Evolutionary conservation across 192 early-diverging fungal species (phyloP).

Genomic region (Chytriomyces sp.): DNA sequence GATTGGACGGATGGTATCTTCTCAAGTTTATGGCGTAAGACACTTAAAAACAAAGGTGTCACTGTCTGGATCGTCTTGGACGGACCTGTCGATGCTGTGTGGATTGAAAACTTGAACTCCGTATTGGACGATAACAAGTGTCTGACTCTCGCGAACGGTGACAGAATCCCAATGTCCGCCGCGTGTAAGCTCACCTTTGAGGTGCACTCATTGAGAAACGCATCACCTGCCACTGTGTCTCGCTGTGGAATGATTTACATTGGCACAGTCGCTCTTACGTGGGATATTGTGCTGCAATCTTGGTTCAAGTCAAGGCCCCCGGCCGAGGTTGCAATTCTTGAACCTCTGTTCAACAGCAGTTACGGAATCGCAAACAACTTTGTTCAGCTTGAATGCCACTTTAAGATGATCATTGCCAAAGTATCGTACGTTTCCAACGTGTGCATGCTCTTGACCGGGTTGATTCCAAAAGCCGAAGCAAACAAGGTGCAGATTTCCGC

Average conservation of each 20-base stretch:
- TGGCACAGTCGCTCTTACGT: constrained; percentile 66
- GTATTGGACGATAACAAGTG: constrained; percentile 73
- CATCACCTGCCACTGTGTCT: constrained; percentile 67
- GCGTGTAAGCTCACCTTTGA: constrained; percentile 68
- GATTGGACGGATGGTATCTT: constrained; percentile 75
- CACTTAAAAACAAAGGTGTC: constrained; percentile 64
- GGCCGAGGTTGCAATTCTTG: constrained; percentile 60
- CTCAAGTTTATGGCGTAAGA: constrained; percentile 69
- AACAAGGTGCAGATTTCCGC: constrained; percentile 57
- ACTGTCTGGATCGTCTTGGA: constrained; percentile 68
- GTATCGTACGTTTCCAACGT: constrained; percentile 58
- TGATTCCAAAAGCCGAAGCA: constrained; percentile 65
- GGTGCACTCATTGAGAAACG: constrained; percentile 65
- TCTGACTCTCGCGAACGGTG: constrained; percentile 69
- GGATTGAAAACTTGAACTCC: constrained; percentile 70
- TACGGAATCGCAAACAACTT: constrained; percentile 53
- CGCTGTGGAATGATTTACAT: constrained; percentile 75
- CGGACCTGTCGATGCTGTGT: constrained; percentile 70
- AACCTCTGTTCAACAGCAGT: constrained; percentile 58
- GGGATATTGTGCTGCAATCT: constrained; percentile 68
- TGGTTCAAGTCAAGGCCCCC: constrained; percentile 64
- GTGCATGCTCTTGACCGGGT: constrained; percentile 57
- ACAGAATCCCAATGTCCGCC: constrained; percentile 68
- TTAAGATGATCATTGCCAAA: constrained; percentile 63
- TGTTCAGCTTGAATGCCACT: constrained; percentile 57